phyloP scores from a whole-genome alignment of 1,284 basidiomycete genomes.

The Cryptococcus sp. region DNA sequence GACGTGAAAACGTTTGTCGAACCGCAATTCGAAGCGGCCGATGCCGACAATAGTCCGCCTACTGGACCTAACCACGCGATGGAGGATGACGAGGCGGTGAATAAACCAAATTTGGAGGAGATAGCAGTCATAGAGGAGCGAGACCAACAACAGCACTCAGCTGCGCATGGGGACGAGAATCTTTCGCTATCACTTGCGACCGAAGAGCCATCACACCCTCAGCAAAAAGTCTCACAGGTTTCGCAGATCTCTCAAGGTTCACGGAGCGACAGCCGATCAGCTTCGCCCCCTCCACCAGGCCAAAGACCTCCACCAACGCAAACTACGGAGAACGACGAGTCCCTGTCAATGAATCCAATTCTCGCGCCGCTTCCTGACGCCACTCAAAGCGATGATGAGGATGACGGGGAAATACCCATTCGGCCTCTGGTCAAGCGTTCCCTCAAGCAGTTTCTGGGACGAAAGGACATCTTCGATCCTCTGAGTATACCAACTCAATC shows the following conservation, averaged over 20 bases:
- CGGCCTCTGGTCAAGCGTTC: not conserved
- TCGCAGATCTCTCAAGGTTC: not conserved
- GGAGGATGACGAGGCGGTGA: not conserved
- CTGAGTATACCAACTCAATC: conserved; percentile 8
- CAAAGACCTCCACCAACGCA: not conserved
- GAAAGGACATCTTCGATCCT: conserved; percentile 14
- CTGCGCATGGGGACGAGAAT: too few species aligned
- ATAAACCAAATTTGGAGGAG: not conserved
- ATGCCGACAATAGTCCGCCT: too few species aligned
- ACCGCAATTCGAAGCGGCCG: not conserved
- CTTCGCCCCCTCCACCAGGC: conserved; percentile 1
- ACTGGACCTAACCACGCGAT: too few species aligned
- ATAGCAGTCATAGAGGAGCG: not conserved
- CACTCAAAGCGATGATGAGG: conserved; percentile 14
- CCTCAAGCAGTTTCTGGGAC: not conserved
- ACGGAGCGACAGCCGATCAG: not conserved
- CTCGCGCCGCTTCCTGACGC: not conserved
- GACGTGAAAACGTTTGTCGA: too few species aligned
- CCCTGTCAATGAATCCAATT: not conserved
- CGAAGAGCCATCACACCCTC: too few species aligned
- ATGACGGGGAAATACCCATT: conserved; percentile 8
- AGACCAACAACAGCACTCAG: not conserved
- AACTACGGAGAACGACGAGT: not conserved
- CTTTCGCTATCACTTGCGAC: too few species aligned
- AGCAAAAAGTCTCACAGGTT: not conserved